phyloP scores from a whole-genome alignment of 495 filamentous ascomycete species.

The Neohortaea acidophila region DNA sequence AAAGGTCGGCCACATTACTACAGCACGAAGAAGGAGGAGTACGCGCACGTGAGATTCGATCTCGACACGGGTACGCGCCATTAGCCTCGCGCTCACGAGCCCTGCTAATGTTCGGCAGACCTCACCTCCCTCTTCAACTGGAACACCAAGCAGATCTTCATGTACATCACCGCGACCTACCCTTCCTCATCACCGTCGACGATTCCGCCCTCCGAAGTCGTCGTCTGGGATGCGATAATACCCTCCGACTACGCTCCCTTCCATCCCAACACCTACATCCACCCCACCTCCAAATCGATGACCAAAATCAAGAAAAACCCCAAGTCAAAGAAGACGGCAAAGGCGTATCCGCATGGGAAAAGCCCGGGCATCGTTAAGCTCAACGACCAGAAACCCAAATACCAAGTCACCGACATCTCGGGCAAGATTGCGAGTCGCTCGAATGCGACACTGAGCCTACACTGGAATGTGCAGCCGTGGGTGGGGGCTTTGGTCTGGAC shows the following conservation, averaged over 20 bases:
- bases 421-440: conserved; percentile 51
- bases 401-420: conserved; percentile 78
- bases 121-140: conserved; percentile 88
- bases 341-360: conserved; percentile 11
- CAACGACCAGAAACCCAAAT: conserved; percentile 73
- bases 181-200: conserved; percentile 39
- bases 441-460: conserved; percentile 63
- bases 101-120: conserved; percentile 33
- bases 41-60: conserved; percentile 84
- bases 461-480: conserved; percentile 98
- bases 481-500: conserved; percentile 77
- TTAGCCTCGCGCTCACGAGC: background rate
- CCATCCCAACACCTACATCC: conserved; percentile 35
- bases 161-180: conserved; percentile 84
- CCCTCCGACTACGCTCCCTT: conserved; percentile 43
- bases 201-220: conserved; percentile 45
- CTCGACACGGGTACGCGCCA: conserved; percentile 51
- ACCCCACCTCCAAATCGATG: conserved; percentile 22
- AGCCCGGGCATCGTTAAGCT: conserved; percentile 51
- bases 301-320: conserved; percentile 4
- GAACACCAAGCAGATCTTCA: conserved; percentile 99
- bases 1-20: conserved; percentile 90
- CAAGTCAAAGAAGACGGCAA: conserved; percentile 2
- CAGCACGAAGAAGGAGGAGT: conserved; percentile 79
- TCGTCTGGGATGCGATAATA: conserved; percentile 95